Conservation (phyloP, 257 asterid species). For the Solanum pimpinellifolium region DNA sequence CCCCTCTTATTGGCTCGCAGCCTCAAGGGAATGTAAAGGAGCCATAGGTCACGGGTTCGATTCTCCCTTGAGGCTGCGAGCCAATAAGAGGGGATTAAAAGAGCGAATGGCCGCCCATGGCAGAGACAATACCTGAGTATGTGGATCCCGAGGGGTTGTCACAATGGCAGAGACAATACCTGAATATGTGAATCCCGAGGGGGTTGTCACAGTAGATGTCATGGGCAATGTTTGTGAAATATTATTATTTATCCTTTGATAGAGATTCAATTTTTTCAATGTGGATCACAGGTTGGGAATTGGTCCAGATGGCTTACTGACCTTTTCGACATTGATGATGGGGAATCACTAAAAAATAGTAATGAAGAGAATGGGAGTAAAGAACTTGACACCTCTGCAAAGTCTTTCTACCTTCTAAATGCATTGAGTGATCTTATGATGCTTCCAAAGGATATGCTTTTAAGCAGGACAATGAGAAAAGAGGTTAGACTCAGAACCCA, state of each 20-base stretch:
- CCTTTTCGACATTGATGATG: slow-evolving; percentile 9
- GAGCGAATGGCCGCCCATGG: too few relatives aligned
- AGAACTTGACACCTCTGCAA: slow-evolving; percentile 26
- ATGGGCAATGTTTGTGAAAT: background rate
- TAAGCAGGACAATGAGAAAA: slow-evolving; percentile 50
- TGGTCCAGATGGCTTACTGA: slow-evolving; percentile 13
- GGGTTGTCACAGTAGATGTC: background rate
- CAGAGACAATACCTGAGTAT: too few relatives aligned
- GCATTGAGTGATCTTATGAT: slow-evolving; percentile 88
- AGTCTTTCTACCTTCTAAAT: slow-evolving; percentile 60
- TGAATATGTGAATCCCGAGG: too few relatives aligned
- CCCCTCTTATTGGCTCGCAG: too few relatives aligned
- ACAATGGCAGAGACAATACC: too few relatives aligned
- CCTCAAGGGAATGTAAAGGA: too few relatives aligned
- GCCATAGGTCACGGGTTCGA: too few relatives aligned
- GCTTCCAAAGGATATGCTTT: slow-evolving; percentile 89
- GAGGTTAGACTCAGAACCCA: slow-evolving; percentile 33
- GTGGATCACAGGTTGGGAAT: slow-evolving; percentile 9
- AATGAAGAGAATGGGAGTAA: slow-evolving; percentile 24
- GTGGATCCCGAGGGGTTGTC: too few relatives aligned
- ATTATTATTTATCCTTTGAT: background rate
- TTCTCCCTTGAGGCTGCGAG: too few relatives aligned
- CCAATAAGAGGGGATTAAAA: too few relatives aligned
- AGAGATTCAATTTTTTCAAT: background rate
- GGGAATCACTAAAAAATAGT: background rate